phyloP scores from a whole-genome alignment of 2,329 filamentous ascomycete genomes.

The Aureobasidium mangrovei region DNA sequence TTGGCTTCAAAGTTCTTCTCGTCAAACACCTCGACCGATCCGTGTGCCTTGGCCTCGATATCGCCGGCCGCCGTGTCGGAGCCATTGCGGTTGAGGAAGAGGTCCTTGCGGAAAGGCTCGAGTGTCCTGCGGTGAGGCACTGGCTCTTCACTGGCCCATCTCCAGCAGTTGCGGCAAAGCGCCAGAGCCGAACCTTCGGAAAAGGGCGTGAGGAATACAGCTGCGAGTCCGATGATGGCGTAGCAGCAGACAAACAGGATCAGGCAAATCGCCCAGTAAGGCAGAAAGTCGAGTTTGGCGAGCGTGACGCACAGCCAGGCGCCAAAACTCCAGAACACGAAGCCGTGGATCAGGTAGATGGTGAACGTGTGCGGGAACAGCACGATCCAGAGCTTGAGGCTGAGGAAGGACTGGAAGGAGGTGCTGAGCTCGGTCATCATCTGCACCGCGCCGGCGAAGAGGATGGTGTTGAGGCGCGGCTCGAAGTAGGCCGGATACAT shows the following conservation, averaged over 20 bases:
- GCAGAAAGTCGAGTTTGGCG: conserved; percentile 22
- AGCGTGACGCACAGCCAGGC: conserved; percentile 30
- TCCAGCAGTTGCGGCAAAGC: conserved; percentile 17
- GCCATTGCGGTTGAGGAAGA: conserved; percentile 17
- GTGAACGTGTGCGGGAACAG: conserved; percentile 44
- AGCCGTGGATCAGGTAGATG: conserved; percentile 40
- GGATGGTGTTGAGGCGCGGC: conserved; percentile 36
- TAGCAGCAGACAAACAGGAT: conserved; percentile 32
- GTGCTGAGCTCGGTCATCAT: conserved; percentile 29
- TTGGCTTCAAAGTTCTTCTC: background rate
- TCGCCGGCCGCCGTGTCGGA: background rate
- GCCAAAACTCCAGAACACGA: conserved; percentile 38
- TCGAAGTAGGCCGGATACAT: conserved; percentile 37
- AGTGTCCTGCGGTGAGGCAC: conserved; percentile 20
- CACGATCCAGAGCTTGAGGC: conserved; percentile 30
- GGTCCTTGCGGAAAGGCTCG: conserved; percentile 20
- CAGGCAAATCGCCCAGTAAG: conserved; percentile 29
- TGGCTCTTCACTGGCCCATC: conserved; percentile 21
- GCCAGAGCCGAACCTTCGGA: background rate
- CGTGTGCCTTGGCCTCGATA: conserved; percentile 6
- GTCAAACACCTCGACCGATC: background rate
- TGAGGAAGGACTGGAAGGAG: conserved; percentile 34
- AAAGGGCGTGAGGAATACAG: background rate
- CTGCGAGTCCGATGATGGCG: conserved; percentile 17
- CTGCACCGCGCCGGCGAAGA: conserved; percentile 32